These are phyloP conservation scores for Globisporangium okanoganense DNA, from an alignment of 352 stramenopile species.

Conservation along the genomic window DNA sequence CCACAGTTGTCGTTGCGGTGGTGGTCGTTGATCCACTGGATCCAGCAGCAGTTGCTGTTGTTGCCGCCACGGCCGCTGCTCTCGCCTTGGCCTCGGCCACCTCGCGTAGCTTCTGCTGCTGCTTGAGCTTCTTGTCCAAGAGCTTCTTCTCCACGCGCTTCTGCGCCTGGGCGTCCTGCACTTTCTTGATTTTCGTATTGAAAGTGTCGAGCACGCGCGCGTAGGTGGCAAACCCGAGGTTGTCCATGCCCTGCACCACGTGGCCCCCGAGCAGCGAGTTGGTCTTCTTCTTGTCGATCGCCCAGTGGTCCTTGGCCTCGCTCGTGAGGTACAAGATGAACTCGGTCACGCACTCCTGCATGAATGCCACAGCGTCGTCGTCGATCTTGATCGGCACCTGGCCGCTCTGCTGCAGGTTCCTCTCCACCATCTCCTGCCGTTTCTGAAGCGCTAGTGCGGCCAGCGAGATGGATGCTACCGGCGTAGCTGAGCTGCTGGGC, in stretches of 20 bases:
- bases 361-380: slow-evolving; percentile 69
- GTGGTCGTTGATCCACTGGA: neutral
- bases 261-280: slow-evolving; percentile 56
- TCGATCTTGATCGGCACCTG: slow-evolving; percentile 54
- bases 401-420: slow-evolving; percentile 7
- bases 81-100: slow-evolving; percentile 20
- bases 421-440: neutral
- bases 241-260: slow-evolving; percentile 60
- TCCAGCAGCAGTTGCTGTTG: neutral
- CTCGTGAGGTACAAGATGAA: slow-evolving; percentile 83
- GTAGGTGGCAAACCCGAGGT: slow-evolving; percentile 67
- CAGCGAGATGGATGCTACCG: neutral
- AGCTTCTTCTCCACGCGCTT: slow-evolving; percentile 63
- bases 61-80: neutral
- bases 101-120: slow-evolving; percentile 22
- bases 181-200: slow-evolving; percentile 65
- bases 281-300: slow-evolving; percentile 65
- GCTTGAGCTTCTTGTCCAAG: slow-evolving; percentile 22
- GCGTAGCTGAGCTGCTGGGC: neutral
- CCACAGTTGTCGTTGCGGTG: neutral
- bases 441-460: slow-evolving; percentile 6
- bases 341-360: slow-evolving; percentile 85
- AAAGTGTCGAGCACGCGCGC: slow-evolving; percentile 51
- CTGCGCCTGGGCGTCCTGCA: slow-evolving; percentile 53
- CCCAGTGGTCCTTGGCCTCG: slow-evolving; percentile 62